phyloP scores from a whole-genome alignment of 768 basidiomycete species.

The Calocybe cyanea region DNA sequence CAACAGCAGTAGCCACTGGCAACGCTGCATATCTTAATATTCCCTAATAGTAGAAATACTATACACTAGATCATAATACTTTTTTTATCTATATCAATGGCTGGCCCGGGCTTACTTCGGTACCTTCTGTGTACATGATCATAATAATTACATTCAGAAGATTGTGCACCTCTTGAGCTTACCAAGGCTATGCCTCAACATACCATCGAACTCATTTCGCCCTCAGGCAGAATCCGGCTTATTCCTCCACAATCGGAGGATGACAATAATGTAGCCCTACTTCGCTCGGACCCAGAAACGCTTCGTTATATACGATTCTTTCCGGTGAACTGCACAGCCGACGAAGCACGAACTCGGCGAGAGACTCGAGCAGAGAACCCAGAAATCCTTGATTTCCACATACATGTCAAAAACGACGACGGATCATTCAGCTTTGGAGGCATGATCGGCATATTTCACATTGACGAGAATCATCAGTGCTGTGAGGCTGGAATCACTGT shows the following conservation, averaged over 20 bases:
- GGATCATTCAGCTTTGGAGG: slow-evolving; percentile 30
- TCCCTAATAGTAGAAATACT: too few relatives aligned
- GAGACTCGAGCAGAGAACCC: slow-evolving; percentile 30
- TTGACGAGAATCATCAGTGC: slow-evolving; percentile 30
- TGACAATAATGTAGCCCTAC: slow-evolving; percentile 30
- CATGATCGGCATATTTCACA: slow-evolving; percentile 32
- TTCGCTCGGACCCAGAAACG: slow-evolving; percentile 36
- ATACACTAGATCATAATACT: too few relatives aligned
- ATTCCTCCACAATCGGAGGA: slow-evolving; percentile 29
- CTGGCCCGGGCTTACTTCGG: too few relatives aligned
- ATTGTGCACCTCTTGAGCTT: too few relatives aligned
- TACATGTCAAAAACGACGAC: slow-evolving; percentile 26
- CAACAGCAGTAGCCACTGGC: slow-evolving; percentile 3
- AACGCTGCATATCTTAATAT: too few relatives aligned
- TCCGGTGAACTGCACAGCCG: slow-evolving; percentile 30
- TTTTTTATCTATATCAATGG: too few relatives aligned
- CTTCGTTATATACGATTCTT: slow-evolving; percentile 35
- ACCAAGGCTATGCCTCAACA: slow-evolving; percentile 33
- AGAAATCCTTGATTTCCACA: slow-evolving; percentile 32
- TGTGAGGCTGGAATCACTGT: slow-evolving; percentile 42
- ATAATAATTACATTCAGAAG: too few relatives aligned
- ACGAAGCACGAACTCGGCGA: slow-evolving; percentile 31
- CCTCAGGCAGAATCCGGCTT: slow-evolving; percentile 31
- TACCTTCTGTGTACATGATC: too few relatives aligned
- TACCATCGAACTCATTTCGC: slow-evolving; percentile 22